Conservation (phyloP, 2,329 filamentous ascomycete genomes). For the Fusarium oligoseptatum region DNA sequence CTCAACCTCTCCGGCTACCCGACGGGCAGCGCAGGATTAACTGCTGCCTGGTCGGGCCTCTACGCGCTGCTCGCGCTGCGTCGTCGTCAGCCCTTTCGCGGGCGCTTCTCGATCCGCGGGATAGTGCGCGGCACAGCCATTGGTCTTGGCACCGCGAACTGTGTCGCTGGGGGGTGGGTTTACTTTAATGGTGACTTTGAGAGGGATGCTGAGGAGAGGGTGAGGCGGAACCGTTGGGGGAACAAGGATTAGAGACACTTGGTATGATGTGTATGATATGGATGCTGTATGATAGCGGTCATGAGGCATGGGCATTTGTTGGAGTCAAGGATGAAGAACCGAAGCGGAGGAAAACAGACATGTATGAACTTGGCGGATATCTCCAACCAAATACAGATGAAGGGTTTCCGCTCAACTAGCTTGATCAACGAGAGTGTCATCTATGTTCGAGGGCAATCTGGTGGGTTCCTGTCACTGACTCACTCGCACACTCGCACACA, state of each 20-base stretch:
- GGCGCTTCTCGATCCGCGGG: constrained; percentile 62
- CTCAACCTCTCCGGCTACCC: constrained; percentile 71
- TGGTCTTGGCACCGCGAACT: constrained; percentile 63
- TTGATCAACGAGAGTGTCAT: neutral
- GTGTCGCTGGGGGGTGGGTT: constrained; percentile 63
- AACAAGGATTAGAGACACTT: constrained; percentile 28
- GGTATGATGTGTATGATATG: constrained; percentile 25
- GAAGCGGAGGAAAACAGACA: neutral
- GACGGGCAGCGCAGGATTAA: constrained; percentile 68
- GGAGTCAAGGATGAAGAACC: neutral
- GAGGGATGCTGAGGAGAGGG: constrained; percentile 62
- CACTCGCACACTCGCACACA: too few relatives aligned
- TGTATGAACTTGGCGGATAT: neutral
- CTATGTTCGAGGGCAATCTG: neutral
- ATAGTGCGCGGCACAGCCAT: constrained; percentile 65
- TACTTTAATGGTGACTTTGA: constrained; percentile 66
- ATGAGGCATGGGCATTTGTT: neutral
- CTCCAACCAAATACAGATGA: neutral
- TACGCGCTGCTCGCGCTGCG: constrained; percentile 69
- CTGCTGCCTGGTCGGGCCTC: constrained; percentile 68
- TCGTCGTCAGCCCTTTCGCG: constrained; percentile 55
- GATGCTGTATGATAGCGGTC: constrained; percentile 24
- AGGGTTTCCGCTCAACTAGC: neutral
- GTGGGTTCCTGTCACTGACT: neutral
- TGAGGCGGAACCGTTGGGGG: constrained; percentile 66